Evolutionary conservation across 306 rosid genomes (phyloP).

Genomic region (Echinosophora koreensis): DNA sequence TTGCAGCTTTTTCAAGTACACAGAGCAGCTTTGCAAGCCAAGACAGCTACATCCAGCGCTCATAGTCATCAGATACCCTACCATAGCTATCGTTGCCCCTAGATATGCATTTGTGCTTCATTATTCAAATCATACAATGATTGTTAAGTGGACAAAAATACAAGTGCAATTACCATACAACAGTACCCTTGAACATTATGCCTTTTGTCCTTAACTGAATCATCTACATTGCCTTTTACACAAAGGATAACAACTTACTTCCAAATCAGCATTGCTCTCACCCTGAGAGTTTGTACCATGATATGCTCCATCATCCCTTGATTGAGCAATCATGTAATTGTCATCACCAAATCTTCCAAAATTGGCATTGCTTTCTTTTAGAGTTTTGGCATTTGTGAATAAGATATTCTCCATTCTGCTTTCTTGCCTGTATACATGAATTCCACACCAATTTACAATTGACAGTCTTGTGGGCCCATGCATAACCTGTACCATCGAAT

Average conservation of each 20-base stretch:
- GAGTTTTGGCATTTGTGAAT: background rate
- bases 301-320: background rate
- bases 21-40: background rate
- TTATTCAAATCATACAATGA: too few relatives aligned
- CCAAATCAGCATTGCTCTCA: background rate
- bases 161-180: background rate
- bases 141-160: background rate
- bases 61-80: background rate
- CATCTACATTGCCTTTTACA: too few relatives aligned
- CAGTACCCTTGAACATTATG: background rate
- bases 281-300: background rate
- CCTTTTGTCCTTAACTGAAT: background rate
- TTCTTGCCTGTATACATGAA: background rate
- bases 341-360: background rate
- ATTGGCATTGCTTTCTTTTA: background rate
- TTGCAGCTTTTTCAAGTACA: background rate
- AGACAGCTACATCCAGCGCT: background rate
- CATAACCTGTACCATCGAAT: background rate
- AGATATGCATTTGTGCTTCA: background rate
- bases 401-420: slow-evolving; percentile 12
- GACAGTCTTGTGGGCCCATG: slow-evolving; percentile 3
- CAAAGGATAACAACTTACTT: too few relatives aligned
- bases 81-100: background rate
- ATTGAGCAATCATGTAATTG: background rate
- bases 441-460: background rate